Evolutionary conservation across 1,284 basidiomycete genomes (phyloP), one percentile per base, ranked within the genome.

Genomic region (Fomitopsis betulina): DNA sequence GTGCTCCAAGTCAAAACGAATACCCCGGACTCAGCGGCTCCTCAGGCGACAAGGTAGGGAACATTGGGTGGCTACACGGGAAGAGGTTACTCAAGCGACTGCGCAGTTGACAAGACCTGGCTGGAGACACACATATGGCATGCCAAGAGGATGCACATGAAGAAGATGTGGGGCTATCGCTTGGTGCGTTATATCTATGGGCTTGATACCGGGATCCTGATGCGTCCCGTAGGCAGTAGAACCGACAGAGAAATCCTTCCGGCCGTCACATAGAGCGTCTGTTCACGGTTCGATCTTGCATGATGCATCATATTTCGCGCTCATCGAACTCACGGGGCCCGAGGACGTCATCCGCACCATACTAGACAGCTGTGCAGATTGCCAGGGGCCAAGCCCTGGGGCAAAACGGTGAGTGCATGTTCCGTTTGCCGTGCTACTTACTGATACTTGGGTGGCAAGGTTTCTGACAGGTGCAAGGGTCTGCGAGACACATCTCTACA

Each of bases 51-150:
- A 93, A 72, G 71, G 91, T 92, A 60, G 64, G 81, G 25, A 17
- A 27, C 39, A 49, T 37, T 35, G 58, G 1, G 32, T 51, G 1
- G 21, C 10, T 51, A 12, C 52, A 5, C 9, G 13, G 8, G 35
- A 32, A 51, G 42, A 25, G 58, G 38, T 55, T 37, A 56, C 51
- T 60, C 63, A 50, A 10, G 35, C 47, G 47, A 30, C 38, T 51
- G 23, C 47, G 23, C 59, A 94, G 93, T 76, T 27, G 79, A 91
- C 63, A 96, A 96, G 71, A 76, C 79, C 9, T 97, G 95, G 95
- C 82, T 98, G 0, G 93, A 94, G 68, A 95, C 94, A 4, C 95
- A 97, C 70, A 72, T 96, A 25, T 97, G 93, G 91, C 95, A 97
- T 67, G 89, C 94, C 1, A 97, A 96, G 72, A 83, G 94, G 1